phyloP scores from a whole-genome alignment of 805 yeast genomes.

The Starmerella lactis-condensi region DNA sequence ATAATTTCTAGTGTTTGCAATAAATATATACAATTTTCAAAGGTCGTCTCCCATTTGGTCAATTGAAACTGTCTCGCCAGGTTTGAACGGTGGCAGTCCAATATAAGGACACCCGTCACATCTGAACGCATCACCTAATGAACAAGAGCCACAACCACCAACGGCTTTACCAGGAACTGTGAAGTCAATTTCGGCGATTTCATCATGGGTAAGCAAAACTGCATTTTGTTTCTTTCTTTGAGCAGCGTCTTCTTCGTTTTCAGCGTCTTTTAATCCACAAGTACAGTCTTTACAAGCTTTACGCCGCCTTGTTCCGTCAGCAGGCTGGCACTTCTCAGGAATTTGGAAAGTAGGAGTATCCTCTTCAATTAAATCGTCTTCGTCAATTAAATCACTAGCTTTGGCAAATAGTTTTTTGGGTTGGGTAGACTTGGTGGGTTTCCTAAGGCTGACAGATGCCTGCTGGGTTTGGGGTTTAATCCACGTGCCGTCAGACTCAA shows the following conservation, averaged over 20 bases:
- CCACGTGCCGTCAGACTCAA: slow-evolving; percentile 17
- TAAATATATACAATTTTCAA: too few species aligned
- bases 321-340: slow-evolving; percentile 41
- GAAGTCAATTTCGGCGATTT: slow-evolving; percentile 78
- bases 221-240: slow-evolving; percentile 34
- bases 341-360: slow-evolving; percentile 27
- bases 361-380: slow-evolving; percentile 40
- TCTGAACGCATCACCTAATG: slow-evolving; percentile 93
- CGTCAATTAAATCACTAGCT: slow-evolving; percentile 23
- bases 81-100: slow-evolving; percentile 95
- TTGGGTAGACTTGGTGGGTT: slow-evolving; percentile 20
- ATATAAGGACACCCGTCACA: slow-evolving; percentile 96
- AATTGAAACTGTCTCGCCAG: slow-evolving; percentile 75
- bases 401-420: slow-evolving; percentile 22
- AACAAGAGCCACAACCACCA: slow-evolving; percentile 94
- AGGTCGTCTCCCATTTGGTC: slow-evolving; percentile 27
- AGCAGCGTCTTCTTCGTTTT: slow-evolving; percentile 31
- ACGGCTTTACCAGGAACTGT: slow-evolving; percentile 84
- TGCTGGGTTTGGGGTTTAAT: slow-evolving; percentile 6
- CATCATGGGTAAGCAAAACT: slow-evolving; percentile 42
- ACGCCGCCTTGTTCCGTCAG: slow-evolving; percentile 40
- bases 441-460: slow-evolving; percentile 1
- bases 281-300: slow-evolving; percentile 97
- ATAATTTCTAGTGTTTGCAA: too few species aligned
- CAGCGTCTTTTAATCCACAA: slow-evolving; percentile 83